Evolutionary conservation across 441 rosid genomes (phyloP), one percentile per base, ranked within the genome.

Genomic region (Adansonia madagascariensis): DNA sequence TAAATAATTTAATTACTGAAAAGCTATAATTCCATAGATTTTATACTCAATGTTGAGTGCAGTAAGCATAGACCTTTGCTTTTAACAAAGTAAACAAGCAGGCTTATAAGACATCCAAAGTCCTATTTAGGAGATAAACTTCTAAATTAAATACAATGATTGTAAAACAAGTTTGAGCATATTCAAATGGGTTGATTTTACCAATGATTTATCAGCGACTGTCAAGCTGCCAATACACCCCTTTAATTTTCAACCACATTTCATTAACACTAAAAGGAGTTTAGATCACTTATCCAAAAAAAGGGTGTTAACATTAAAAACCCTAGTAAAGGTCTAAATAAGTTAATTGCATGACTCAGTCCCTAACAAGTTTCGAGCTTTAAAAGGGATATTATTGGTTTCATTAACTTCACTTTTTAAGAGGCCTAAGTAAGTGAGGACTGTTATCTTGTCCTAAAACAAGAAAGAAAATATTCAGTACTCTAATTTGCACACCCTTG

Each of bases 311-410:
- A 27, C 31, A 27, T 27, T 27, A 27, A 27, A 70, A 50, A 14
- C 22, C n/a, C 46, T 24, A 14, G 18, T 24, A 71, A 8, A n/a
- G 14, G 15, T 71, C 61, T 52, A 71, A 10, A 27, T 35, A 8
- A 27, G 24, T 7, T n/a, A 22, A 9, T 52, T 52, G 47, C 47
- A 53, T 31, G 27, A 31, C 46, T 50, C 8, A 0, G 12, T 0
- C 5, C 8, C 27, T 31, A 31, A 31, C 62, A 71, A 53, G 75
- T 17, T 71, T 53, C 63, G 35, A 31, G 17, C 61, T 53, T 31
- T 71, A 71, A 15, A 52, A 71, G 15, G 3, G 20, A 71, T 52
- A 71, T 35, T 17, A 35, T 53, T 71, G 62, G 49, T 71, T 53
- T 53, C 49, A 18, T n/a, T 27, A 35, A 31, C 63, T 53, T 53